These are phyloP conservation scores for Colletotrichum destructivum DNA, from an alignment of 2,329 filamentous ascomycete genomes.

Conservation along the genomic window DNA sequence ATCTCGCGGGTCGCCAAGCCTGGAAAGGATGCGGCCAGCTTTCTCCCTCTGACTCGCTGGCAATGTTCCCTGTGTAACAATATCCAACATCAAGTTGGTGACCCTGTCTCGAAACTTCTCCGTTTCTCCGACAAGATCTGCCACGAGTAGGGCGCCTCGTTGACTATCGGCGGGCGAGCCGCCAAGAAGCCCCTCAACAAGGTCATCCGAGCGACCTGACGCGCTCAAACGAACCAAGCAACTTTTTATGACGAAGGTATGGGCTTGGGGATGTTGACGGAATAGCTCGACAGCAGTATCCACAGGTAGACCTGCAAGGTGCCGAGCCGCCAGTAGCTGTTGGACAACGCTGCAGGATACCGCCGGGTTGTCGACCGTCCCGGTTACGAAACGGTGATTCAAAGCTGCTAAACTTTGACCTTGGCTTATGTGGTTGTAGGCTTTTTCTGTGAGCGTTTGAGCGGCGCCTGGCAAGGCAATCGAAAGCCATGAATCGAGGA, in stretches of 20 bases:
- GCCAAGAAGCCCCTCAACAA: constrained; percentile 1
- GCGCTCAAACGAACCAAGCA: constrained; percentile 1
- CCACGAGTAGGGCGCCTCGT: constrained; percentile 15
- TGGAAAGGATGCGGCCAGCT: constrained; percentile 21
- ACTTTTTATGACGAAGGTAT: not conserved
- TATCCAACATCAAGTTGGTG: not conserved
- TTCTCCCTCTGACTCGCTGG: not conserved
- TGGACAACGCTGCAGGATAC: not conserved
- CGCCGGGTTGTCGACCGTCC: not conserved
- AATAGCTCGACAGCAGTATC: not conserved
- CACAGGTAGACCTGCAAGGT: not conserved
- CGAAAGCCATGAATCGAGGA: constrained; percentile 17
- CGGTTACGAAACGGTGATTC: not conserved
- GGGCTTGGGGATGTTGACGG: not conserved
- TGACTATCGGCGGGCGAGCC: not conserved
- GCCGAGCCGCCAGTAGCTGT: constrained; percentile 16
- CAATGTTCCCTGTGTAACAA: not conserved
- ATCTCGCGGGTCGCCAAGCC: constrained; percentile 24
- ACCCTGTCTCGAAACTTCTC: not conserved
- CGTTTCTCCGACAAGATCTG: not conserved
- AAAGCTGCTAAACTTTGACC: fast-evolving
- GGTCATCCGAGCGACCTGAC: not conserved
- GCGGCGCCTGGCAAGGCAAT: no score
- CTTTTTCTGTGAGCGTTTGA: not conserved
- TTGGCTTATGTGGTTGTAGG: not conserved